A percentile compares a stretch with the other conserved stretches of the same genome.
Evolutionary conservation across 2,329 filamentous ascomycete species (phyloP).

Genomic region (Grosmannia huntii): DNA sequence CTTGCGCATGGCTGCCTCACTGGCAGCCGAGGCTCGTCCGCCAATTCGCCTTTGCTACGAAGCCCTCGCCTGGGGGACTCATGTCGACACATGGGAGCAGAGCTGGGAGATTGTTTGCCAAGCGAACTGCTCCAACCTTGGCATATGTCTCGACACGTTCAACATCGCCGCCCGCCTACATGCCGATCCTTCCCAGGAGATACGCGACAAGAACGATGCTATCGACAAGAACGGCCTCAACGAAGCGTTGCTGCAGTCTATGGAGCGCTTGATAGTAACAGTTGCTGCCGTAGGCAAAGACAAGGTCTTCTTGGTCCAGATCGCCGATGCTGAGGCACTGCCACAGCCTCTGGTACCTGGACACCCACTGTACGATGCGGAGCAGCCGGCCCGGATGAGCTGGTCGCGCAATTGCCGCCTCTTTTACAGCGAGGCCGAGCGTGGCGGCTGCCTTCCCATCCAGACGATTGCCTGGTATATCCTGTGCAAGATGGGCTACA

Average conservation of each 20-base stretch:
- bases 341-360: conserved; percentile 30
- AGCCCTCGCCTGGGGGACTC: conserved; percentile 45
- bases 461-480: conserved; percentile 38
- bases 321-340: conserved; percentile 47
- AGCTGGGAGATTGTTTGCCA: conserved; percentile 40
- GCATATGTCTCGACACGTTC: conserved; percentile 50
- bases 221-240: background rate
- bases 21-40: conserved; percentile 34
- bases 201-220: background rate
- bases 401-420: conserved; percentile 51
- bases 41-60: conserved; percentile 47
- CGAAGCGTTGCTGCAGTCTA: conserved; percentile 29
- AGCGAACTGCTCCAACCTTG: conserved; percentile 45
- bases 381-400: conserved; percentile 45
- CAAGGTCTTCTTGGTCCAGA: conserved; percentile 50
- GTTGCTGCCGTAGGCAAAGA: conserved; percentile 27
- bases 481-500: conserved; percentile 40
- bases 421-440: conserved; percentile 42
- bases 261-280: conserved; percentile 29
- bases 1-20: conserved; percentile 39
- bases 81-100: conserved; percentile 45
- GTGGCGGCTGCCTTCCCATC: conserved; percentile 46
- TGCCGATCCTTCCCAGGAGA: conserved; percentile 20
- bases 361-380: conserved; percentile 39
- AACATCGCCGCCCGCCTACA: conserved; percentile 47